These are phyloP conservation scores for Globisporangium ultimum DNA, from an alignment of 352 stramenopile species.

Conservation along the genomic window DNA sequence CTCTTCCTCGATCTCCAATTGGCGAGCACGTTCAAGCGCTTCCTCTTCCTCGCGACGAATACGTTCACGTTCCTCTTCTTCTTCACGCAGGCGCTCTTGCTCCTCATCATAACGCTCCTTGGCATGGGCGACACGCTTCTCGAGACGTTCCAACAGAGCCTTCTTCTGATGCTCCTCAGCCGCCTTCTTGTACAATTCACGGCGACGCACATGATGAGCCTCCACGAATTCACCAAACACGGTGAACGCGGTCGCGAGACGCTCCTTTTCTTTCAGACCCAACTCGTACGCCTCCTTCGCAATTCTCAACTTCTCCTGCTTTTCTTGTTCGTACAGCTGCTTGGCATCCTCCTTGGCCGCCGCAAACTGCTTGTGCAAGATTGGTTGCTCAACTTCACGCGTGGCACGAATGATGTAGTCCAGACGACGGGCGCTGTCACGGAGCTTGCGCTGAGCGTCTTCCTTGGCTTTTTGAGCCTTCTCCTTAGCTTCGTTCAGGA, in stretches of 20 bases:
- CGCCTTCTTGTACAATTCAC: conserved; percentile 86
- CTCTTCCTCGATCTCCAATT: conserved; percentile 62
- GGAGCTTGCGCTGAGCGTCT: conserved; percentile 92
- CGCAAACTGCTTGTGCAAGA: conserved; percentile 84
- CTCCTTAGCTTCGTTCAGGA: conserved; percentile 92
- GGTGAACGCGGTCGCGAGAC: conserved; percentile 68
- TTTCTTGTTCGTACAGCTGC: conserved; percentile 70
- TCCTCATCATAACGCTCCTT: conserved; percentile 73
- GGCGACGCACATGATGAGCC: conserved; percentile 67
- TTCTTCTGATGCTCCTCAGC: conserved; percentile 88
- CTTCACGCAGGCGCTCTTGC: conserved; percentile 51
- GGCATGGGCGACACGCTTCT: conserved; percentile 57
- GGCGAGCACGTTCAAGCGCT: conserved; percentile 49
- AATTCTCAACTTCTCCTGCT: conserved; percentile 71
- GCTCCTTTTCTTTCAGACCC: conserved; percentile 85
- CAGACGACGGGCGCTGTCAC: conserved; percentile 90
- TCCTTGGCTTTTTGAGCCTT: conserved; percentile 95
- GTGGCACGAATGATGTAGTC: conserved; percentile 96
- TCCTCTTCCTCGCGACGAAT: conserved; percentile 53
- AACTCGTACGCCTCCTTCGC: conserved; percentile 88
- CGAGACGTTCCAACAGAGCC: conserved; percentile 56
- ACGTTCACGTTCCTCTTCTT: conserved; percentile 65
- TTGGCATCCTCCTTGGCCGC: conserved; percentile 76
- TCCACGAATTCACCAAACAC: conserved; percentile 77
- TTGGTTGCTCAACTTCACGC: conserved; percentile 93